phyloP scores from a whole-genome alignment of 345 rosid genomes.

The Melaleuca quinquenervia region DNA sequence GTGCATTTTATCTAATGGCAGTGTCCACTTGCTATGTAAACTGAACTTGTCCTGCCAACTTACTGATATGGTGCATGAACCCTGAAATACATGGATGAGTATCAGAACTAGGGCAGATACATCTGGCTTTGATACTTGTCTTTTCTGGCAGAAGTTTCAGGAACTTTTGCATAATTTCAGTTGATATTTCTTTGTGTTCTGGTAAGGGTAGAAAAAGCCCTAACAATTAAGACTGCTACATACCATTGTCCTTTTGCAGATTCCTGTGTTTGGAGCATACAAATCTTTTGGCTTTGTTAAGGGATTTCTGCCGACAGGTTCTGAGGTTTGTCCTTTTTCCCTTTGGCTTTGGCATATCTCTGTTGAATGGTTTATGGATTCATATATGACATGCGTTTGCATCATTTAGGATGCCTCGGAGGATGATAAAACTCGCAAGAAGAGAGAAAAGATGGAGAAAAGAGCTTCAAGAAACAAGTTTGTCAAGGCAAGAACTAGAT shows the following conservation, averaged over 20 bases:
- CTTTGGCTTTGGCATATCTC: not conserved
- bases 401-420: conserved; percentile 47
- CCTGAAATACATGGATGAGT: not conserved
- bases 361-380: not conserved
- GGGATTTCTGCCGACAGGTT: conserved; percentile 52
- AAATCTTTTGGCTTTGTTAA: conserved; percentile 47
- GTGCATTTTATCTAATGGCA: not conserved
- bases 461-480: conserved; percentile 59
- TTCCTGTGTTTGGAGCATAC: conserved; percentile 72
- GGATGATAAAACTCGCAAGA: conserved; percentile 81
- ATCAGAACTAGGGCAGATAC: not conserved
- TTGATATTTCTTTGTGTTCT: not conserved
- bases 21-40: not conserved
- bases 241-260: conserved; percentile 18
- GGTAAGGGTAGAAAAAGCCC: not conserved
- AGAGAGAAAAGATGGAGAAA: conserved; percentile 91
- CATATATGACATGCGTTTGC: not conserved
- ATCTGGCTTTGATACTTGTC: not conserved
- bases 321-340: conserved; percentile 38
- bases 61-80: not conserved
- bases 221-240: not conserved
- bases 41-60: not conserved
- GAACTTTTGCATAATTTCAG: not conserved
- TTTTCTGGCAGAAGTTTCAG: not conserved
- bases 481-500: conserved; percentile 53